Base-by-base conservation (phyloP, 1,284 basidiomycete species). In the Leccinum subrobustum region DNA sequence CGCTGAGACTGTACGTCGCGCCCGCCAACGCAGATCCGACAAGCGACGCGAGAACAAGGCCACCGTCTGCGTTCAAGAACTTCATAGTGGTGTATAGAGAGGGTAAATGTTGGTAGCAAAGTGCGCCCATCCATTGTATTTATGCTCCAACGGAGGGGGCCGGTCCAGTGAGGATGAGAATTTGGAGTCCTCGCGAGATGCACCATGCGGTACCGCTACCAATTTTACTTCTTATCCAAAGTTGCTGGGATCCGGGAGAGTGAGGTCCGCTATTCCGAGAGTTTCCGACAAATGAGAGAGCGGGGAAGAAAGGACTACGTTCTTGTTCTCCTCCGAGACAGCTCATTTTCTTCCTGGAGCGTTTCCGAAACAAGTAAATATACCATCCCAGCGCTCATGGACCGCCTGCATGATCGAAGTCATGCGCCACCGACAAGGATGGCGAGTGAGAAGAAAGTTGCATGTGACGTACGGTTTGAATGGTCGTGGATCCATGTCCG, bases 1-100 rank as follows among this genome's bases (percentile, higher is more conserved):
- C 77, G 3, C 68, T 64, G 54, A 76, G 62, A 58, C 63, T 63
- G 61, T 83, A 83, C 1, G 67, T 72, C 9, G 70, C 72, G 11
- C 68, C 72, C 0, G 67, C 64, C 44, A 81, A 72, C 7, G 75
- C 60, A 5, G 53, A 61, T 37, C 60, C 48, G 6, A 51, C 39
- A 14, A 75, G 53, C 33, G 58, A 64, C 0, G 31, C 54, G 48
- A 75, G 53, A 54, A 57, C 12, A 47, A 72, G 57, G 31, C 52
- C 42, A 31, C 37, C 2, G 12, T 48, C 44, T 12, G 54, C 1
- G 6, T 5, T 37, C 11, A 55, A 59, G 54, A 59, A 39, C 53
- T 59, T 72, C 71, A 73, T 71, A 2, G 18, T 5, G 48, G 42
- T 27, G 0, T 8, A 25, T 50, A 18, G 55, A 44, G n/a, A 6